phyloP scores from a whole-genome alignment of 306 rosid genomes.

The Malus orientalis region DNA sequence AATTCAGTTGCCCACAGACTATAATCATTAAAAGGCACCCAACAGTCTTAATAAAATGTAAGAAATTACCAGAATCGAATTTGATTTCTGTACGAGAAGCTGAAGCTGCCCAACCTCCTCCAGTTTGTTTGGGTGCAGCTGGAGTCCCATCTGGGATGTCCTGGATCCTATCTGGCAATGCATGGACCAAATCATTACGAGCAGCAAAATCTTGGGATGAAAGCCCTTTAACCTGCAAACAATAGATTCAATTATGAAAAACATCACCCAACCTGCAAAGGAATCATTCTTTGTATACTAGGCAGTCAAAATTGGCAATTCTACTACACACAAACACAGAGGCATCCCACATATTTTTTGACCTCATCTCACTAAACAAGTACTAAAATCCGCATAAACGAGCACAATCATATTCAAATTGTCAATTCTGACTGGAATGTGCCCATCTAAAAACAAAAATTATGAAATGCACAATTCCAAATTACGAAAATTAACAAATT shows the following conservation, averaged over 20 bases:
- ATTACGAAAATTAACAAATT: neutral
- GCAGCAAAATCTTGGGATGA: slow-evolving; percentile 87
- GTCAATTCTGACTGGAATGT: neutral
- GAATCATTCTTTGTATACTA: neutral
- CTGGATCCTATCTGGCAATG: slow-evolving; percentile 90
- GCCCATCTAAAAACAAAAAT: neutral
- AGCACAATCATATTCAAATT: neutral
- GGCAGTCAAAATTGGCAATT: neutral
- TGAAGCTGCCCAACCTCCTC: slow-evolving; percentile 92
- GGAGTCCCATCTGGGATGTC: slow-evolving; percentile 95
- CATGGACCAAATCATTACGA: slow-evolving; percentile 91
- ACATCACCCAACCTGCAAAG: neutral
- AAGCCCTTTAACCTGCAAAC: slow-evolving; percentile 76
- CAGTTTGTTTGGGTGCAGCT: slow-evolving; percentile 58
- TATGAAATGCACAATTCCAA: neutral
- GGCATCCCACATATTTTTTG: neutral
- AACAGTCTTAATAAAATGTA: neutral
- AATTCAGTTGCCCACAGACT: neutral
- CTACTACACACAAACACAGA: neutral
- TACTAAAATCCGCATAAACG: neutral
- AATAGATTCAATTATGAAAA: neutral
- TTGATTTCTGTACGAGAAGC: slow-evolving; percentile 83
- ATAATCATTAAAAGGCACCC: neutral
- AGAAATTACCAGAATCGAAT: slow-evolving; percentile 74
- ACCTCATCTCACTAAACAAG: neutral